These are phyloP conservation scores for Podospora anserina DNA, from an alignment of 495 filamentous ascomycete species.

Conservation along the genomic window DNA sequence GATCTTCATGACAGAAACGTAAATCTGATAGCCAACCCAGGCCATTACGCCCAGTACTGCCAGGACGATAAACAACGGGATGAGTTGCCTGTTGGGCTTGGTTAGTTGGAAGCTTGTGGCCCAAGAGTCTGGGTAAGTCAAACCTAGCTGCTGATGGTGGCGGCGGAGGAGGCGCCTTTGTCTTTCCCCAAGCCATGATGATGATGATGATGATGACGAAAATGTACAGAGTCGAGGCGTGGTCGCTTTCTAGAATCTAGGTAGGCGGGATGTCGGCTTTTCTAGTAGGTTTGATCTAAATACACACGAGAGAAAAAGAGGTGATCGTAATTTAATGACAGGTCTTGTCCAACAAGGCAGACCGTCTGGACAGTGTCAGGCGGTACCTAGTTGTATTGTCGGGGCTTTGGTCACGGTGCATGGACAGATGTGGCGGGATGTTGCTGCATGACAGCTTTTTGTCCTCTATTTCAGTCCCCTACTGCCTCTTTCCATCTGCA, in stretches of 20 bases:
- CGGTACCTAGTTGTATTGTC: no score
- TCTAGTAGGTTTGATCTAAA: neutral
- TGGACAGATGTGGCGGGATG: neutral
- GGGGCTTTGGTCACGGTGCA: neutral
- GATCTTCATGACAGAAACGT: constrained; percentile 66
- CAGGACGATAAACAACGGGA: constrained; percentile 74
- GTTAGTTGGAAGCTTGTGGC: neutral
- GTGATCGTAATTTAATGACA: neutral
- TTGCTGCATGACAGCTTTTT: neutral
- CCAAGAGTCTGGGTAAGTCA: neutral
- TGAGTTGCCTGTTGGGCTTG: constrained; percentile 48
- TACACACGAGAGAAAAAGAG: neutral
- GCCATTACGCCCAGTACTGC: constrained; percentile 57
- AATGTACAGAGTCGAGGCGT: neutral
- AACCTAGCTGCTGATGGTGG: constrained; percentile 14
- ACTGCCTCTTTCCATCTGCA: neutral
- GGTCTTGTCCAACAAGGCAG: no score
- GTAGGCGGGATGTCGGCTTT: neutral
- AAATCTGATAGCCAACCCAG: constrained; percentile 70
- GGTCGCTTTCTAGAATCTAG: neutral
- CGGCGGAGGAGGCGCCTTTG: constrained; percentile 5
- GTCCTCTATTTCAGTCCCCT: neutral
- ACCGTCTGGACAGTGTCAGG: no score
- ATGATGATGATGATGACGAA: neutral
- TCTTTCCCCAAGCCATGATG: constrained; percentile 23